phyloP scores from a whole-genome alignment of 805 yeast genomes.

The Yamadazyma sp. region DNA sequence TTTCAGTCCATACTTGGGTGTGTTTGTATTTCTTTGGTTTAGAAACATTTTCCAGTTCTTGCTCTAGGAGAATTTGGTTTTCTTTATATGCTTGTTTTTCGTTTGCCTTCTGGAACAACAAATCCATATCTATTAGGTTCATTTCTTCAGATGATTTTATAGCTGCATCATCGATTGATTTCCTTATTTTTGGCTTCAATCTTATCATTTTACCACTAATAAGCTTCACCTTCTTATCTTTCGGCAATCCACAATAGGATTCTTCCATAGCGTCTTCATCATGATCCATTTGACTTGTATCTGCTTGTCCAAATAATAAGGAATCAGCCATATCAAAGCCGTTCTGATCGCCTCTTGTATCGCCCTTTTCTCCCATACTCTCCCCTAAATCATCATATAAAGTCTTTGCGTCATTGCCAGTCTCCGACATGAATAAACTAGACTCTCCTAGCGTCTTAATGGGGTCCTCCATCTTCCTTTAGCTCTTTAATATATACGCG shows the following conservation, averaged over 20 bases:
- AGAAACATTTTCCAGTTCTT: not conserved
- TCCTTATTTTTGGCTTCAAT: conserved; percentile 11
- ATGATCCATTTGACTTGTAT: not conserved
- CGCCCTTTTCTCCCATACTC: too few species aligned
- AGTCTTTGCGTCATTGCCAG: too few species aligned
- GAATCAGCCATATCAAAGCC: not conserved
- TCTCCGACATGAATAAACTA: too few species aligned
- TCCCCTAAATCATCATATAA: too few species aligned
- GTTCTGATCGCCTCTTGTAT: too few species aligned
- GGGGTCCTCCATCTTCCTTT: too few species aligned
- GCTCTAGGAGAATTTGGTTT: conserved; percentile 10
- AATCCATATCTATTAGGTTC: conserved; percentile 17
- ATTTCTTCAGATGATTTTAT: conserved; percentile 8
- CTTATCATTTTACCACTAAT: conserved; percentile 17
- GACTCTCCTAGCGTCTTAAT: too few species aligned
- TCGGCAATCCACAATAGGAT: not conserved
- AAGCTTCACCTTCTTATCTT: conserved; percentile 17
- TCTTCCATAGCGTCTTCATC: not conserved
- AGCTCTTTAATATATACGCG: too few species aligned
- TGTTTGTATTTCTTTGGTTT: conserved; percentile 5
- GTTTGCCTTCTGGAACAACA: conserved; percentile 19
- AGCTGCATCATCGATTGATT: conserved; percentile 1
- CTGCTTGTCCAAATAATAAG: not conserved
- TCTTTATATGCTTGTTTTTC: conserved; percentile 16
- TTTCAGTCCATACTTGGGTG: conserved; percentile 34